Evolutionary conservation across 2,329 filamentous ascomycete genomes (phyloP).

Genomic region (Stromatinia cepivora): DNA sequence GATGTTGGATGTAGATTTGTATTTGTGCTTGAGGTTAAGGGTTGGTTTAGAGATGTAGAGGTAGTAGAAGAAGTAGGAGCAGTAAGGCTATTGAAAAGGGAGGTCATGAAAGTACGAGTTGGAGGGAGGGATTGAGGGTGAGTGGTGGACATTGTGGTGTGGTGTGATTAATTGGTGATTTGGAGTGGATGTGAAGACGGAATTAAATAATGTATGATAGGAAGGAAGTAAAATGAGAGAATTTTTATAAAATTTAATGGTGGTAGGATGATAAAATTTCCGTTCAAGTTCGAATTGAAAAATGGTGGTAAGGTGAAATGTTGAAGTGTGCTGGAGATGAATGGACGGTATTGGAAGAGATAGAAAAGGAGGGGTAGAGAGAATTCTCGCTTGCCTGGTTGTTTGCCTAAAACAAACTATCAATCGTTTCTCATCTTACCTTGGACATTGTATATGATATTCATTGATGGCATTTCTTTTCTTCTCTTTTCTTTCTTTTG

Average conservation of each 20-base stretch:
- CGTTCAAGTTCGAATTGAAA: background rate
- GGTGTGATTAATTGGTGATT: background rate
- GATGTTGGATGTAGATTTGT: background rate
- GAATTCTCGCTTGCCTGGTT: conserved; percentile 11
- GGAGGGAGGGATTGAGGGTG: conserved; percentile 30
- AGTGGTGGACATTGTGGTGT: conserved; percentile 6
- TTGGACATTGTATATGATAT: background rate
- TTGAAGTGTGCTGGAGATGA: background rate
- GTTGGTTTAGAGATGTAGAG: background rate
- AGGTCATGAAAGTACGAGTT: conserved; percentile 37
- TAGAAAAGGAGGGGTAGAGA: conserved; percentile 5
- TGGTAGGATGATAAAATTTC: too few species aligned
- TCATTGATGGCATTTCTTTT: background rate
- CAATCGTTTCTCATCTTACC: background rate
- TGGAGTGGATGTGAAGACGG: background rate
- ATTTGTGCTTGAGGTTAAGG: background rate
- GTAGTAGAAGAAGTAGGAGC: conserved; percentile 8
- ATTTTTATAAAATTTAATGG: background rate
- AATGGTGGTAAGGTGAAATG: background rate
- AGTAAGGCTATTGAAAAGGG: conserved; percentile 36
- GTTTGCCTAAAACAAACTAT: background rate
- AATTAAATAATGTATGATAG: background rate
- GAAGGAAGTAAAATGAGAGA: background rate
- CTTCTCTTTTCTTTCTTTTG: background rate
- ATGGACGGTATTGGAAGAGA: background rate